A percentile compares a stretch with the other conserved stretches of the same genome.
Conservation (phyloP, 345 rosid genomes). For the Acer campestre region DNA sequence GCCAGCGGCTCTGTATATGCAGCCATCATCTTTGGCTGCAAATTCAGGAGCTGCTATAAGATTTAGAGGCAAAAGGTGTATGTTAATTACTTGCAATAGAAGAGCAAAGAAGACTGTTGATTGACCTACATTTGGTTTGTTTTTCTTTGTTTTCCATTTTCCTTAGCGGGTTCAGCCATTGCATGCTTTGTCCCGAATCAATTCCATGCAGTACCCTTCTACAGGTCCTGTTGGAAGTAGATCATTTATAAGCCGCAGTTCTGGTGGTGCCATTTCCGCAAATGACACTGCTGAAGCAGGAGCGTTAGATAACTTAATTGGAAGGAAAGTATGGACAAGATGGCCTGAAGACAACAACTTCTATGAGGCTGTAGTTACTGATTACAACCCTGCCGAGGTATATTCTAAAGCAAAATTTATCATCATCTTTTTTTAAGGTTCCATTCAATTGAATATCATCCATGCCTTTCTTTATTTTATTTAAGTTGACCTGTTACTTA, state of each 20-base stretch:
- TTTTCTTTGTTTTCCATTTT: slow-evolving; percentile 12
- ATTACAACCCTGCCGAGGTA: slow-evolving; percentile 77
- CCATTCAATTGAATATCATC: not conserved
- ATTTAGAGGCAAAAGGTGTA: slow-evolving; percentile 8
- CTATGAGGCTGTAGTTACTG: slow-evolving; percentile 91
- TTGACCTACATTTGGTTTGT: slow-evolving; percentile 3
- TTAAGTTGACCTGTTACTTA: not conserved
- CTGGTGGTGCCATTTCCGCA: slow-evolving; percentile 45
- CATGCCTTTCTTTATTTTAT: slow-evolving; percentile 1
- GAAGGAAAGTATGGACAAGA: slow-evolving; percentile 94
- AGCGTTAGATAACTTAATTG: slow-evolving; percentile 50
- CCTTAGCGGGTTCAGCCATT: slow-evolving; percentile 39
- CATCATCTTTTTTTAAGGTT: not conserved
- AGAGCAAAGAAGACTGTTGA: not conserved
- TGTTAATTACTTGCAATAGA: slow-evolving; percentile 11
- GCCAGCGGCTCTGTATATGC: slow-evolving; percentile 11
- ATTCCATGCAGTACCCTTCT: slow-evolving; percentile 60
- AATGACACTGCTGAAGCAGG: slow-evolving; percentile 59
- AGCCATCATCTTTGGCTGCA: slow-evolving; percentile 24
- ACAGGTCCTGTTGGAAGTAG: slow-evolving; percentile 57
- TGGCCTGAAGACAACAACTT: slow-evolving; percentile 97
- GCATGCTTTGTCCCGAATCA: slow-evolving; percentile 41
- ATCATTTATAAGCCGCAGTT: slow-evolving; percentile 48
- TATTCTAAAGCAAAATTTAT: slow-evolving; percentile 4
- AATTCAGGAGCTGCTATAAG: slow-evolving; percentile 1